Evolutionary conservation across 2,329 filamentous ascomycete species (phyloP), one percentile per base, ranked within the genome.

Genomic region (Aspergillus sp.): DNA sequence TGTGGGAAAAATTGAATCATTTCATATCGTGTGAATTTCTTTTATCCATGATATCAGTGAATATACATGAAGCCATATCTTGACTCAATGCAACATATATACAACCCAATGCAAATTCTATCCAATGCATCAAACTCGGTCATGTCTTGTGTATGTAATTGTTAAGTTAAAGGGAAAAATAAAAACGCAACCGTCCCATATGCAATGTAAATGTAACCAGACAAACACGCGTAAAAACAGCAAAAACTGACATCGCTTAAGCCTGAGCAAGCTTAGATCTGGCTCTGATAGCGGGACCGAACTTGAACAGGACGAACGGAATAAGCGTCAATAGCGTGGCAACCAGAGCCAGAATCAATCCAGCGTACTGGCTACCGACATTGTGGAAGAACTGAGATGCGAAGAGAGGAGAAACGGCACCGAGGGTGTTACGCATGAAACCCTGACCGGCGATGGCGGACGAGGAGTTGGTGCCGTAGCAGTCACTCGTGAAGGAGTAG

Each of bases 301-400:
- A 73, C 55, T 67, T 69, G 24, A 63, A 73, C 29, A 77, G 64
- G 20, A 66, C 61, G 58, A 66, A 74, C 0, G 72, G 72, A 49
- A 73, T 71, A 1, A 69, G 67, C 24, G 65, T 71, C 58, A 71
- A 69, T 29, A 63, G 57, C 0, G 79, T 80, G 1, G 78, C 81
- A 16, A 83, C 71, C 9, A 83, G 61, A 0, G 81, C 76, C 55
- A 84, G 64, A 18, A 84, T 74, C 18, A 84, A 66, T 10, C 82
- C 82, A 1, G 82, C 81, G 56, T 80, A 84, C 66, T 83, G 81
- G 60, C 80, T 82, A 4, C 81, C 81, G 14, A 84, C 72, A 56
- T 83, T 83, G 63, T 81, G 77, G 69, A 84, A 84, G 70, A 84
- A 83, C 51, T 82, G 78, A 32, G 73, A 78, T 12, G 81, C 81